Evolutionary conservation across 176 grass and related monocot genomes (phyloP).

Genomic region (Alopecurus myosuroides): DNA sequence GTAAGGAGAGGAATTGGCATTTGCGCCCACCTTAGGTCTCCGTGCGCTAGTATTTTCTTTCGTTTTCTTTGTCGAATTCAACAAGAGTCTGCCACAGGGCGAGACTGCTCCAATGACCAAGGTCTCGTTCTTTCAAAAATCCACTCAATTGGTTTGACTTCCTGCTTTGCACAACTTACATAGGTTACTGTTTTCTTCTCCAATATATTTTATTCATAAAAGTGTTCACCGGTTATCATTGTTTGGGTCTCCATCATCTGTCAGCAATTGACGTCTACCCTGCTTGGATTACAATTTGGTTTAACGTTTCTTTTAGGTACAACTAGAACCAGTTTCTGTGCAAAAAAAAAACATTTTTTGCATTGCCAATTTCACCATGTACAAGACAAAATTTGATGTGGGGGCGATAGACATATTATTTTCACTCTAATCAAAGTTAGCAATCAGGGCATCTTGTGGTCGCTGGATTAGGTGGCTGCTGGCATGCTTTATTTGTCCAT

Average conservation of each 20-base stretch:
- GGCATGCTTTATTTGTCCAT: background rate
- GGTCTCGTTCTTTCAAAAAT: background rate
- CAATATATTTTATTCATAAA: background rate
- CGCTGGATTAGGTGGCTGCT: slow-evolving; percentile 7
- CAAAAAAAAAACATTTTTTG: background rate
- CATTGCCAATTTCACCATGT: background rate
- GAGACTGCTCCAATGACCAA: background rate
- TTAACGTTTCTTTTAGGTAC: background rate
- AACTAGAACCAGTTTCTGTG: background rate
- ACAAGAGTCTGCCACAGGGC: background rate
- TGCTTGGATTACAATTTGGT: background rate
- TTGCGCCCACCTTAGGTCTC: background rate
- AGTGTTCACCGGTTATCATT: background rate
- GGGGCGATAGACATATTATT: background rate
- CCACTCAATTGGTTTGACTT: background rate
- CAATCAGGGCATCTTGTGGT: background rate
- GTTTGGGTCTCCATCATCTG: background rate
- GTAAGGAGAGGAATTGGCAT: background rate
- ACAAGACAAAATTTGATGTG: background rate
- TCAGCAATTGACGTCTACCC: background rate
- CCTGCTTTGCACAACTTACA: background rate
- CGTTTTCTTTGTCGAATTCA: background rate
- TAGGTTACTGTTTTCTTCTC: background rate
- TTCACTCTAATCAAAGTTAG: background rate
- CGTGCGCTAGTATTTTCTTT: background rate